phyloP scores from a whole-genome alignment of 768 basidiomycete genomes.

The Trametes gibbosa region DNA sequence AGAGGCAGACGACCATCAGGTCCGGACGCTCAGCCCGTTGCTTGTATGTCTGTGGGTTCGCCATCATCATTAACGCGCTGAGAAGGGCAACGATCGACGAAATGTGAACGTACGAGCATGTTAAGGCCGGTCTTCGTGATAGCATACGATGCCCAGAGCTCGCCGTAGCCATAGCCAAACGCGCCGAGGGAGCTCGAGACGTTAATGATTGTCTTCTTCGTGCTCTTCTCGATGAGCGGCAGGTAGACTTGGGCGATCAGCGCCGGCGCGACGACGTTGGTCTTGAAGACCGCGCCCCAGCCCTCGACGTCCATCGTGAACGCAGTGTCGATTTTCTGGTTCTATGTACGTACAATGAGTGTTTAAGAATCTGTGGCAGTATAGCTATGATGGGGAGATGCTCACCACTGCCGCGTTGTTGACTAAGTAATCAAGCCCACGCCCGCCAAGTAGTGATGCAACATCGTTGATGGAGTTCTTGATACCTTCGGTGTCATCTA shows the following conservation, averaged over 20 bases:
- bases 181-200: slow-evolving; percentile 23
- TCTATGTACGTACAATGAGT: slow-evolving; percentile 12
- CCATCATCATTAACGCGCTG: not conserved
- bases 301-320: slow-evolving; percentile 26
- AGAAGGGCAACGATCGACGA: not conserved
- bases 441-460: slow-evolving; percentile 25
- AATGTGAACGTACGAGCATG: slow-evolving; percentile 33
- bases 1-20: slow-evolving; percentile 8
- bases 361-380: not conserved
- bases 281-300: slow-evolving; percentile 5
- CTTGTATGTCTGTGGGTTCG: slow-evolving; percentile 15
- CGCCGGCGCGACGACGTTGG: slow-evolving; percentile 36
- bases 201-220: slow-evolving; percentile 34
- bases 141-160: slow-evolving; percentile 30
- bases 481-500: slow-evolving; percentile 28
- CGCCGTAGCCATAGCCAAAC: slow-evolving; percentile 27
- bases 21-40: slow-evolving; percentile 14
- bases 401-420: slow-evolving; percentile 38
- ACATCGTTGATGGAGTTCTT: slow-evolving; percentile 24
- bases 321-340: slow-evolving; percentile 27
- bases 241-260: slow-evolving; percentile 33
- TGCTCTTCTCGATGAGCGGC: slow-evolving; percentile 32
- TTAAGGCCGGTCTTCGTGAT: slow-evolving; percentile 38
- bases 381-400: too few relatives aligned
- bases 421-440: slow-evolving; percentile 38